Conservation (phyloP, 176 grass and related monocot genomes). For the Eragrostis curvula region DNA sequence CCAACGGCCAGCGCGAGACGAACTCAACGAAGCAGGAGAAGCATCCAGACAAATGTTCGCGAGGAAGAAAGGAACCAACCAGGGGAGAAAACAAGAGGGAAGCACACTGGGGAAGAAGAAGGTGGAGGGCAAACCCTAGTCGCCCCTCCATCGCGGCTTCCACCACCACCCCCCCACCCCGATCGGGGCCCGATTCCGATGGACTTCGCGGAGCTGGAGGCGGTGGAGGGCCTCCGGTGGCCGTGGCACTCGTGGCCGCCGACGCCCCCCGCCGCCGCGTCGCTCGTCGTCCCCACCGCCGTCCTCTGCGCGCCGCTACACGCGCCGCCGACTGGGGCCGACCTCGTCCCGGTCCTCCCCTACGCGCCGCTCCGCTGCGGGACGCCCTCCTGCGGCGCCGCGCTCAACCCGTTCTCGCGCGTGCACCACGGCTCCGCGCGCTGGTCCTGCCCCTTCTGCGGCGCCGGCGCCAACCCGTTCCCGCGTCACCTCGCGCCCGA, state of each 20-base stretch:
- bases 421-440: constrained; percentile 68
- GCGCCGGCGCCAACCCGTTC: constrained; percentile 63
- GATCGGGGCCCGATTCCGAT: constrained; percentile 50
- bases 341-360: constrained; percentile 81
- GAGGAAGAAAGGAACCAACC: background rate
- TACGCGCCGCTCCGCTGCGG: constrained; percentile 79
- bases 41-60: background rate
- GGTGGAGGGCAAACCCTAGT: constrained; percentile 54
- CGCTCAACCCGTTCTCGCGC: constrained; percentile 89
- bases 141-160: background rate
- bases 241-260: constrained; percentile 92
- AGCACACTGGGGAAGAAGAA: background rate
- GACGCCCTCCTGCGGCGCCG: constrained; percentile 49
- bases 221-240: constrained; percentile 94
- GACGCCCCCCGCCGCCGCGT: constrained; percentile 66
- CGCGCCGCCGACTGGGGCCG: constrained; percentile 44
- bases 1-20: background rate
- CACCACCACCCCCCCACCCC: background rate
- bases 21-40: background rate
- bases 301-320: constrained; percentile 88
- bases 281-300: constrained; percentile 82
- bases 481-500: constrained; percentile 65
- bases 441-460: constrained; percentile 90
- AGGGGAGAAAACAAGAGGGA: background rate
- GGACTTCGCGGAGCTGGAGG: constrained; percentile 98